These are phyloP conservation scores for Pichia sp. DNA, from an alignment of 1,139 yeast species.

Conservation along the genomic window DNA sequence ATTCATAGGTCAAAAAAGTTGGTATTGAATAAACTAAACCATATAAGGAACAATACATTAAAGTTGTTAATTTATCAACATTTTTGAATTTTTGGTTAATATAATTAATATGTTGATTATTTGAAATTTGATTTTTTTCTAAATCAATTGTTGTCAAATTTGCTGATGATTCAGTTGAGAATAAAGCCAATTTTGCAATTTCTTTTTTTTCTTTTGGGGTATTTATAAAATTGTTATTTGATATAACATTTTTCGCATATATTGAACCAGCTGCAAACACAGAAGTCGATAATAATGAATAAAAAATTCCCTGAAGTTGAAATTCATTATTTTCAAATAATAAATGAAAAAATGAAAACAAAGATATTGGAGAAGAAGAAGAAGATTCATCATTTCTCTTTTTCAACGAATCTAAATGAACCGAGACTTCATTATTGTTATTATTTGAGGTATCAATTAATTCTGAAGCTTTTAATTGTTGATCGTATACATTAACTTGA, in stretches of 20 bases:
- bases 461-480: constrained; percentile 4
- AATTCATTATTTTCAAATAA: neutral
- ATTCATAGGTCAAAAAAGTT: constrained; percentile 64
- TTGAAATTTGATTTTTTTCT: constrained; percentile 5
- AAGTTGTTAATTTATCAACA: constrained; percentile 68
- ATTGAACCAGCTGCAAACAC: constrained; percentile 88
- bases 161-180: constrained; percentile 4
- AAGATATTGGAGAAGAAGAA: neutral
- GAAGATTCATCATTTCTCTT: neutral
- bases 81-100: neutral
- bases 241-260: constrained; percentile 71
- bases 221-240: constrained; percentile 11
- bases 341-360: neutral
- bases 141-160: constrained; percentile 4
- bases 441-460: too few species aligned
- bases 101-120: neutral
- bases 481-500: constrained; percentile 6
- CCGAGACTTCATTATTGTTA: too few species aligned
- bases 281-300: constrained; percentile 68
- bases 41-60: constrained; percentile 73
- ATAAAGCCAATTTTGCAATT: constrained; percentile 12
- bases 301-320: constrained; percentile 30
- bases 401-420: too few species aligned
- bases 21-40: constrained; percentile 78
- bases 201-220: constrained; percentile 6